Conservation (phyloP, 108 stramenopile species). For the Aurantiochytrium sp. region DNA sequence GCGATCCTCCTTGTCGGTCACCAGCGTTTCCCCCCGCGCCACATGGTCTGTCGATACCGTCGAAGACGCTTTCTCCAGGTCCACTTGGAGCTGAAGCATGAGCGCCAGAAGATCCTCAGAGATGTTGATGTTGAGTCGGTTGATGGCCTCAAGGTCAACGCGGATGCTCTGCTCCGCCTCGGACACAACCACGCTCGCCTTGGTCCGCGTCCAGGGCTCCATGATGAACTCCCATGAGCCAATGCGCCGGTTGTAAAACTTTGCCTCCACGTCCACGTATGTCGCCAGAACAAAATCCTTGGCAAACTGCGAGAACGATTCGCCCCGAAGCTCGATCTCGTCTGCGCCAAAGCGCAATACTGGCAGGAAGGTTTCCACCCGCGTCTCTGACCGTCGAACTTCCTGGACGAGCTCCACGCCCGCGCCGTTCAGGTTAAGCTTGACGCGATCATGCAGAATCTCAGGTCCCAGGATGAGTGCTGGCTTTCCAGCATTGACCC, state of each 20-base stretch:
- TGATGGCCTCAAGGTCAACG: background rate
- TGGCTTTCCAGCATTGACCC: too few species aligned
- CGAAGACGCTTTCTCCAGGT: background rate
- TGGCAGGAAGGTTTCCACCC: background rate
- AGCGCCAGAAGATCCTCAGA: constrained; percentile 15
- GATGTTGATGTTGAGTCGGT: background rate
- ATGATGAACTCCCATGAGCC: constrained; percentile 16
- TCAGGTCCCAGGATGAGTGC: too few species aligned
- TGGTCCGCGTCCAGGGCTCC: background rate
- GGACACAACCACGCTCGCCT: background rate
- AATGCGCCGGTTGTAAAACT: constrained; percentile 12
- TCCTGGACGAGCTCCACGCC: constrained; percentile 22
- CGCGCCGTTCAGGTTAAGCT: background rate
- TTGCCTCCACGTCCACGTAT: constrained; percentile 1
- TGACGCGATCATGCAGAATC: background rate
- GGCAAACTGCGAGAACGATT: background rate
- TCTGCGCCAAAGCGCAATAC: background rate
- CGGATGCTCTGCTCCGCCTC: background rate
- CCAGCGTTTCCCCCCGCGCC: background rate
- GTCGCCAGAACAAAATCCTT: background rate
- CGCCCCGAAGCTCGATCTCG: background rate
- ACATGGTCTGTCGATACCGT: background rate
- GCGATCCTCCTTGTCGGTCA: background rate
- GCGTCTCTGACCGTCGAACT: background rate
- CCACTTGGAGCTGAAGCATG: background rate